Base-by-base conservation (phyloP, 768 basidiomycete genomes). In the Dioszegia crocea region DNA sequence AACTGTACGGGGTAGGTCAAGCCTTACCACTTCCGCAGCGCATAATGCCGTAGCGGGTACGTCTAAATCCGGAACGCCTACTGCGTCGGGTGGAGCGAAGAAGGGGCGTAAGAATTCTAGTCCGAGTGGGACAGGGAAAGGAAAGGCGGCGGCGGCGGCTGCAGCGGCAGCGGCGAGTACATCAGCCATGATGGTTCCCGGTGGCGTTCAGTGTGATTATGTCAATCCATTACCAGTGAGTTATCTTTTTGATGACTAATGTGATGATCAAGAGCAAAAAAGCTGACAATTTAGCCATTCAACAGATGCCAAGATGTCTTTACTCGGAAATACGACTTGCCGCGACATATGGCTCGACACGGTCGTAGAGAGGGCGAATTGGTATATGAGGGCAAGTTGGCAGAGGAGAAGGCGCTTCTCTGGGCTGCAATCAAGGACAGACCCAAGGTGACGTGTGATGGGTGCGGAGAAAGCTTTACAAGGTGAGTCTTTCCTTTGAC, bases 361-460 rank as follows among this genome's bases (percentile, higher is more conserved):
- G 71, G 65, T n/a, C 39, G 71, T 24, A 51, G 71, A 12, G 71
- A 73, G 48, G 71, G 71, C 17, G 71, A 73, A 46, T 46, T 73
- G 47, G 71, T 73, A 2, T 47, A 52, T n/a, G 69, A 73, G 26
- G 69, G 69, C 11, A 68, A 67, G 52, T 45, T 73, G 40, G 17
- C 64, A 6, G 71, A 70, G 30, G 67, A 68, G 14, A 70, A 73
- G 52, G 71, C 71, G 24, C 12, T 65, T 12, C 55, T 73, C 27
- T 73, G 71, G 71, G 57, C 45, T 30, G 68, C 64, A 1, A 73
- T 73, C 44, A 73, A 70, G 57, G 71, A 73, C 54, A 68, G 70
- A 54, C 71, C 71, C 23, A 70, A 70, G 51, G 71, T 73, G 3
- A 57, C 59, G 9, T 73, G 71, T 62, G 39, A 57, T 10, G 19